Evolutionary conservation across 371 early-diverging fungal genomes (phyloP).

Genomic region (Mucor plumbeus): DNA sequence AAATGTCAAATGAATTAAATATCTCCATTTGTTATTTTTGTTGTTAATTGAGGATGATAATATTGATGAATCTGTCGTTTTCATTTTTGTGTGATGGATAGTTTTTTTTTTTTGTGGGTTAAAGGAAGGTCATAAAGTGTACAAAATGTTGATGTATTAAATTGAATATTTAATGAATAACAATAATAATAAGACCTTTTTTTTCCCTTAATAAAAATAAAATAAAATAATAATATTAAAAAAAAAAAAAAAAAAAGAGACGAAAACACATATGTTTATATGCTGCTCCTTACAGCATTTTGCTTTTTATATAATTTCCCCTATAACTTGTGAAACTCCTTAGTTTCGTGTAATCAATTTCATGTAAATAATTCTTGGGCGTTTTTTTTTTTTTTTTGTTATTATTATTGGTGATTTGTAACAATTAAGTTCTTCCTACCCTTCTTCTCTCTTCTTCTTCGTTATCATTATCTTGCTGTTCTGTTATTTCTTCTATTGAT

Average conservation of each 20-base stretch:
- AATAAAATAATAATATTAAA: not conserved
- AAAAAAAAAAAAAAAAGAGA: not conserved
- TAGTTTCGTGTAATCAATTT: not conserved
- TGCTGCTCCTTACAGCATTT: not conserved
- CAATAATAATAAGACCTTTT: too few relatives aligned
- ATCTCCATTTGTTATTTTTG: not conserved
- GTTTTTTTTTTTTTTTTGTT: not conserved
- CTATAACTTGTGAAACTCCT: not conserved
- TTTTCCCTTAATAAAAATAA: not conserved
- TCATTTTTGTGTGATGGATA: not conserved
- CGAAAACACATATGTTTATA: not conserved
- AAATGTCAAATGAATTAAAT: not conserved
- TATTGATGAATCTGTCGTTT: not conserved
- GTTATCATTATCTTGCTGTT: not conserved
- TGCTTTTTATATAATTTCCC: not conserved
- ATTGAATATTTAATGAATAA: too few relatives aligned
- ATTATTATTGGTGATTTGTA: not conserved
- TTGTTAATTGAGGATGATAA: not conserved
- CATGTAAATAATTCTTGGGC: not conserved
- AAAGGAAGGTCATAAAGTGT: too few relatives aligned
- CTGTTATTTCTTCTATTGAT: not conserved
- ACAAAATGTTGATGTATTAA: too few relatives aligned
- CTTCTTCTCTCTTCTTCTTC: not conserved
- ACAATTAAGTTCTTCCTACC: too few relatives aligned
- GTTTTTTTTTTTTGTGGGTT: too few relatives aligned